A percentile compares a stretch with the other conserved stretches of the same genome.
Evolutionary conservation across 2,329 filamentous ascomycete species (phyloP).

Genomic region (Colletotrichum sp.): DNA sequence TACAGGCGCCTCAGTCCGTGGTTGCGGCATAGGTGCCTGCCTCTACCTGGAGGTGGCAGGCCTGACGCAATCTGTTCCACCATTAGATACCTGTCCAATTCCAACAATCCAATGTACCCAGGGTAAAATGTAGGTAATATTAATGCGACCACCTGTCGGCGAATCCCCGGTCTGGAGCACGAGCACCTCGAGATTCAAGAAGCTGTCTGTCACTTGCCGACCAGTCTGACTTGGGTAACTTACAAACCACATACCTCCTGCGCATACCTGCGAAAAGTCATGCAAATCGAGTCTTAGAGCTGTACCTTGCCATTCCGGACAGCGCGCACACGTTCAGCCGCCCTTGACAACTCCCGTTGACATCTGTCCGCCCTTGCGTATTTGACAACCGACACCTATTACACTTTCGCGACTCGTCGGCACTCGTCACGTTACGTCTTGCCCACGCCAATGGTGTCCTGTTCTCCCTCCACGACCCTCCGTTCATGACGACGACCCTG

Average conservation of each 20-base stretch:
- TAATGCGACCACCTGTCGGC: not conserved
- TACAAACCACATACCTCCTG: not conserved
- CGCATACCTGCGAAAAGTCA: not conserved
- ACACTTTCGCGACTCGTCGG: not conserved
- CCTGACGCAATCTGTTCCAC: not conserved
- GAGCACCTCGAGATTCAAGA: not conserved
- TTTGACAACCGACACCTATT: not conserved
- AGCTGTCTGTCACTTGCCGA: not conserved
- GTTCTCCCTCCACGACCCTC: not conserved
- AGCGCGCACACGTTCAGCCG: not conserved
- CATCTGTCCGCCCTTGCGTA: not conserved
- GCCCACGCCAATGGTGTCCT: slow-evolving; percentile 8
- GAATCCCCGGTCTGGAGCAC: not conserved
- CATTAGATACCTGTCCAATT: not conserved
- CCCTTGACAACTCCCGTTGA: slow-evolving; percentile 1
- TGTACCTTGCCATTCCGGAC: not conserved
- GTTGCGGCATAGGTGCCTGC: too few relatives aligned
- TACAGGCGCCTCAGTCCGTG: not conserved
- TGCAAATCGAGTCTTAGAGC: not conserved
- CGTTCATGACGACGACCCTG: slow-evolving; percentile 20
- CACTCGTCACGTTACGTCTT: not conserved
- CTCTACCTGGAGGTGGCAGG: not conserved
- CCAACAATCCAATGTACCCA: not conserved
- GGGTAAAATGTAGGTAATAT: not conserved
- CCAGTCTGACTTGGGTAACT: not conserved